phyloP scores from a whole-genome alignment of 495 filamentous ascomycete genomes.

The Aspergillus diversus region DNA sequence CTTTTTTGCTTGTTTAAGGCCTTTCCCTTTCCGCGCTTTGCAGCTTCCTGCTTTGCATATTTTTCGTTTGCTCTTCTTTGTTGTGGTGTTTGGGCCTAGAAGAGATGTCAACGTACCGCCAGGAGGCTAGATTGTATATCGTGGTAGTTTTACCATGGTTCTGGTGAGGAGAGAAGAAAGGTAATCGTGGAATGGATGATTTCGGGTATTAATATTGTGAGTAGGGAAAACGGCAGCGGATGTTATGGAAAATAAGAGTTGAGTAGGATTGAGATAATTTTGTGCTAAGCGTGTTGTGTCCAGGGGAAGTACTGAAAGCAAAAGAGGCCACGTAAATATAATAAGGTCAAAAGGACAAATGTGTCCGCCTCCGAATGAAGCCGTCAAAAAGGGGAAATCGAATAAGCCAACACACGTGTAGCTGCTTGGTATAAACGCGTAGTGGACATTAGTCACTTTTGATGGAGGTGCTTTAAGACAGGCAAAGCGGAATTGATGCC shows the following conservation, averaged over 20 bases:
- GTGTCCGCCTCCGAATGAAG: neutral
- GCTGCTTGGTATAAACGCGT: too few relatives aligned
- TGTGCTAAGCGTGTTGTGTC: neutral
- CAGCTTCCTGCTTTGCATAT: slow-evolving; percentile 77
- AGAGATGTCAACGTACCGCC: slow-evolving; percentile 3
- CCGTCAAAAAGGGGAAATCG: too few relatives aligned
- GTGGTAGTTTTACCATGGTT: slow-evolving; percentile 11
- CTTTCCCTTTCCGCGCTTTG: slow-evolving; percentile 81
- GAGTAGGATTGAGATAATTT: too few relatives aligned
- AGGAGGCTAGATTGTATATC: neutral
- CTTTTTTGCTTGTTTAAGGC: slow-evolving; percentile 66
- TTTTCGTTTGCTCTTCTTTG: slow-evolving; percentile 88
- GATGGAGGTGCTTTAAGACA: too few relatives aligned
- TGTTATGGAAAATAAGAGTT: too few relatives aligned
- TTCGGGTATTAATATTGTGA: too few relatives aligned
- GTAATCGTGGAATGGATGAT: neutral
- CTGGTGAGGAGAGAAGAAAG: neutral
- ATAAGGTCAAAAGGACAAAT: neutral
- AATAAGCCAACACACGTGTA: too few relatives aligned
- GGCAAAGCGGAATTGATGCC: too few relatives aligned
- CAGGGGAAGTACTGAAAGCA: neutral
- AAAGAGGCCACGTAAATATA: slow-evolving; percentile 5
- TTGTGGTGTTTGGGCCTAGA: slow-evolving; percentile 89
- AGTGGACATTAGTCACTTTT: too few relatives aligned
- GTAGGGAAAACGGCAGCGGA: too few relatives aligned